Evolutionary conservation across 352 stramenopile genomes (phyloP), one percentile per base, ranked within the genome.

Genomic region (Bremia lactucae): DNA sequence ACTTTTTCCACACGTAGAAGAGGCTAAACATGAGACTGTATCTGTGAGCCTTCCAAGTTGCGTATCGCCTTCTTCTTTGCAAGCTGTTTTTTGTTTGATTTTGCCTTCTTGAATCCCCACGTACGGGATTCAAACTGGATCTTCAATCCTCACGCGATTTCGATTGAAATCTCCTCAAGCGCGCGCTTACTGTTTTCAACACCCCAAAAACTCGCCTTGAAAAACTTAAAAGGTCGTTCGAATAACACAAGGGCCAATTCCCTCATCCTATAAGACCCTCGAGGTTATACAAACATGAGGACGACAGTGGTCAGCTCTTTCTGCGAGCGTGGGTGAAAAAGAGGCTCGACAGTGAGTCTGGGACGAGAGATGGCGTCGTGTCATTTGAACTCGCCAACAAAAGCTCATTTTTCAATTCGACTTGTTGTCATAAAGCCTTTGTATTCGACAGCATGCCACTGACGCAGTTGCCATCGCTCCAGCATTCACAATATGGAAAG

Each of bases 401-500:
- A 42, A 48, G 36, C 49, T 60, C 58, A 67, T 61, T 63, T 63
- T 35, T 37, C 36, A 63, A 61, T 60, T 49, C 18, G 29, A 42
- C 24, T 18, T 31, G 37, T 46, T 28, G 13, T 11, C 25, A 45
- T 29, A 42, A 54, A 31, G 18, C 16, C 34, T 3, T 18, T 2
- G 31, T 13, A 21, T 26, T 15, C 31, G 38, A 9, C 29, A 42
- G 6, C 36, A 67, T 65, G 55, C 36, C 52, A 25, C 26, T 65
- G 43, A 55, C 53, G 16, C 56, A 71, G 36, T 46, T 67, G 25
- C 46, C 61, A n/a, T 54, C 57, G 19, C 46, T 62, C 26, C 36
- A 43, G 19, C 23, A 42, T 14, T 39, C 50, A 23, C 58, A 52
- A 31, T 34, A 36, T 18, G 20, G 51, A 8, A 36, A 62, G 33